Evolutionary conservation across 2,329 filamentous ascomycete species (phyloP), one percentile per base, ranked within the genome.

Genomic region (Phoma sp.): DNA sequence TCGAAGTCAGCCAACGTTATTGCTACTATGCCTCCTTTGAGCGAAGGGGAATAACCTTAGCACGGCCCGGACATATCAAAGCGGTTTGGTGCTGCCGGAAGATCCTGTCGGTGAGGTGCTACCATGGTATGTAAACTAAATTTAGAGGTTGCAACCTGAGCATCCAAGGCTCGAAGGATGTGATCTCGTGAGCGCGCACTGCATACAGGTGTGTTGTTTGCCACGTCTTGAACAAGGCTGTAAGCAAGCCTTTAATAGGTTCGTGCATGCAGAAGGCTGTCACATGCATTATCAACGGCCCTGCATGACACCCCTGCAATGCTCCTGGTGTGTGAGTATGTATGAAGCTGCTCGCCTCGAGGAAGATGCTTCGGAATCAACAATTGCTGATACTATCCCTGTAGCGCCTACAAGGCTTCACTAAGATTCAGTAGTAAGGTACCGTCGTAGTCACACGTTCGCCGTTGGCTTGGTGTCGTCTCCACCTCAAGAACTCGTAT

Each of bases 191-290:
- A 37, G 25, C 9, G 33, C 9, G 21, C 9, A 30, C 38, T 46
- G 39, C 45, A 49, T 49, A 40, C 28, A 17, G 36, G 34, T 46
- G 42, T 30, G 36, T 14, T 42, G 36, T 48, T 48, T 26, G 51
- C 29, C 40, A 54, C 45, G 46, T 49, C 37, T 14, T 30, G 21
- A 7, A 32, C 39, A 39, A 49, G 39, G 45, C 29, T 49, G 39
- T 7, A 47, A 23, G 23, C 7, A 47, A 23, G 23, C 23, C 28
- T 32, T 36, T 20, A 20, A 54, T 37, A 45, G 11, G 18, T 26
- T 15, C 11, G 17, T 28, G 28, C 21, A 46, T 32, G 21, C 28
- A 18, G 10, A 21, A 14, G 26, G 7, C 1, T 40, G 33, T 46
- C 36, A 52, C 42, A 26, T 21, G 32, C 49, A 25, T 17, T 15